Evolutionary conservation across 345 rosid genomes (phyloP), one percentile per base, ranked within the genome.

Genomic region (Geranium rotundifolium): DNA sequence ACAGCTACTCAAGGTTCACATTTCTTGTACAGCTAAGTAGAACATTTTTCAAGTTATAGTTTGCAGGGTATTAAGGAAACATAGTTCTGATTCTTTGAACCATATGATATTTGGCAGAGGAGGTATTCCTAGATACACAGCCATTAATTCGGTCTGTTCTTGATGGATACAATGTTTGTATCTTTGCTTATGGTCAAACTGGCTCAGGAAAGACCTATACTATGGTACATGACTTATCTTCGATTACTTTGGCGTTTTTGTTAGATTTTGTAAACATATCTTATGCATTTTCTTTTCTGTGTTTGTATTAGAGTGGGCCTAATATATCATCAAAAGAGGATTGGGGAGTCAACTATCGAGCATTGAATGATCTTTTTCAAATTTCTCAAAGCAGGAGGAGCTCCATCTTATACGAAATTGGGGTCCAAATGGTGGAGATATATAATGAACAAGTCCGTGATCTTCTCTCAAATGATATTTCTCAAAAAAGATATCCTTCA

Each of bases 361-460:
- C 96, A 18, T 19, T 89, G 9, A 83, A 89, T 67, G 96, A 89
- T 77, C 90, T 89, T 64, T 89, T 89, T 72, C 80, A 81, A 34
- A 74, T 86, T 67, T 81, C 93, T 23, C 81, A 84, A 50, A 77
- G 62, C 46, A 77, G 96, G 80, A 77, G 73, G 74, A 76, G 71
- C 74, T 78, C 89, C 66, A 72, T 86, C 57, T n/a, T 67, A 37
- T 89, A 89, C 73, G 93, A 89, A 77, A 82, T 89, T 71, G 88
- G 96, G 63, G 93, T 89, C 66, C 96, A 89, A 71, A 89, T 89
- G 93, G 85, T 89, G 66, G 96, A 89, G 73, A 86, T 89, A 68
- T 89, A 89, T 63, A 89, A 89, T 59, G 96, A 89, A 72, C 96
- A 89, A 86, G 93, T 89, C 67, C 93, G 90, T 63, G 96, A 89